Base-by-base conservation (phyloP, 2,329 filamentous ascomycete species). In the Sarocladiaceae sp. region DNA sequence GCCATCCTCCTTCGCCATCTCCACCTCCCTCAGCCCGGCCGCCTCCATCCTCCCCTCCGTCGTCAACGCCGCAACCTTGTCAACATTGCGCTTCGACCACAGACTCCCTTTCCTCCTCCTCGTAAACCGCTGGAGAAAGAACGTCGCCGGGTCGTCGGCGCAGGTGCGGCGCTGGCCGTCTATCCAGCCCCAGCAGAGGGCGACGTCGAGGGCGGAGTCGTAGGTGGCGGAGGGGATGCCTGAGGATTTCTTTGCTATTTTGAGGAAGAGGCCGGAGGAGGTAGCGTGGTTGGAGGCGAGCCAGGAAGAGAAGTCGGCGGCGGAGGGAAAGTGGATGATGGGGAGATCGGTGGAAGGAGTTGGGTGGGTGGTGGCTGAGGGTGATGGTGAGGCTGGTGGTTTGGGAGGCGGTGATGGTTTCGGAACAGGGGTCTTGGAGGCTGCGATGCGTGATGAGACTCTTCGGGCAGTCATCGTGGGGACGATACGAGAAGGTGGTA, bases 101-200 rank as follows among this genome's bases (percentile, higher is more conserved):
- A 74, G 54, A 52, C 75, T 79, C 26, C 67, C 69, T 23, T 65
- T 56, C 3, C 72, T 68, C 4, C 78, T 74, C 2, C 77, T 78
- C 1, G 77, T 79, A 62, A 78, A 82, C 7, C 76, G 69, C 51
- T 77, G 74, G 1, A 74, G 55, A 55, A 74, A 80, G 51, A 67
- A 69, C 3, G 59, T 52, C 0, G 64, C 65, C 49, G 44, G 33
- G 29, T 79, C 70, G 37, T 65, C 13, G 1, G 47, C 39, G 24
- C 24, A 56, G 3, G 60, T 46, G 15, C 61, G 62, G 2, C 66
- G 66, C 52, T 77, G 75, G 1, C 78, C 75, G 54, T 82, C 77
- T 46, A 82, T 82, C 78, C 78, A 82, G 33, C 79, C 78, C 53
- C 73, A 74, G 55, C 77, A 81, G 6, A 82, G 64, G 1, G 77